Percentiles rank a stretch among this genome's conserved stretches.
phyloP scores from a whole-genome alignment of 2,329 filamentous ascomycete species.

The Claviceps spartinae region DNA sequence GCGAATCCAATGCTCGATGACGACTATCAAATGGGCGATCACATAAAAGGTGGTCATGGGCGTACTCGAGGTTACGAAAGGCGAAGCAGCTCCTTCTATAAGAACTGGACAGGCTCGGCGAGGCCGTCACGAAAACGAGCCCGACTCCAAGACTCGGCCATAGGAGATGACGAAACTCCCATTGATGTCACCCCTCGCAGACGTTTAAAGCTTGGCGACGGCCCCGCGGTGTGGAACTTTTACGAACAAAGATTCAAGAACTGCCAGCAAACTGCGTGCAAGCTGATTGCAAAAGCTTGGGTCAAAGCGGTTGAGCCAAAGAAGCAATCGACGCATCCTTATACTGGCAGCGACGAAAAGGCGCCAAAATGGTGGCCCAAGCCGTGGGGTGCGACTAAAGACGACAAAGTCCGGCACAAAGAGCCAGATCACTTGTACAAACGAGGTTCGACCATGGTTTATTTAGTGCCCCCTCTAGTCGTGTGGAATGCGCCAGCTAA shows the following conservation, averaged over 20 bases:
- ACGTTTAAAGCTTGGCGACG: constrained; percentile 39
- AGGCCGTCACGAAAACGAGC: constrained; percentile 17
- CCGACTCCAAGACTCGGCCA: constrained; percentile 22
- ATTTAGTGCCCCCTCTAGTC: not conserved
- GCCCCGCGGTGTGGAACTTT: constrained; percentile 41
- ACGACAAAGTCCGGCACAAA: constrained; percentile 48
- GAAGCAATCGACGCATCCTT: constrained; percentile 63
- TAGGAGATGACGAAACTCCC: constrained; percentile 28
- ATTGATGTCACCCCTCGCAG: constrained; percentile 26
- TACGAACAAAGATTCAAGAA: constrained; percentile 49
- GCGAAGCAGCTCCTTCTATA: constrained; percentile 18
- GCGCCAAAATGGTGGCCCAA: constrained; percentile 56
- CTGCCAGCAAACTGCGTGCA: constrained; percentile 58
- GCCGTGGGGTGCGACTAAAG: constrained; percentile 34
- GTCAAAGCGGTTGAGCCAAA: constrained; percentile 64
- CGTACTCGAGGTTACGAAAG: constrained; percentile 17
- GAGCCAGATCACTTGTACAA: constrained; percentile 64
- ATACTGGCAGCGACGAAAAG: constrained; percentile 49
- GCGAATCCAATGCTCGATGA: constrained; percentile 22
- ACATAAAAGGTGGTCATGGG: constrained; percentile 13
- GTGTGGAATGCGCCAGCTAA: not conserved
- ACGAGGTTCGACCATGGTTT: constrained; percentile 33
- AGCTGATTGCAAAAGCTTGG: constrained; percentile 61
- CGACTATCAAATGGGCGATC: constrained; percentile 15
- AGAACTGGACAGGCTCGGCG: constrained; percentile 19